These are phyloP conservation scores for Xylariaceae sp. DNA, from an alignment of 2,329 filamentous ascomycete genomes.

Conservation along the genomic window DNA sequence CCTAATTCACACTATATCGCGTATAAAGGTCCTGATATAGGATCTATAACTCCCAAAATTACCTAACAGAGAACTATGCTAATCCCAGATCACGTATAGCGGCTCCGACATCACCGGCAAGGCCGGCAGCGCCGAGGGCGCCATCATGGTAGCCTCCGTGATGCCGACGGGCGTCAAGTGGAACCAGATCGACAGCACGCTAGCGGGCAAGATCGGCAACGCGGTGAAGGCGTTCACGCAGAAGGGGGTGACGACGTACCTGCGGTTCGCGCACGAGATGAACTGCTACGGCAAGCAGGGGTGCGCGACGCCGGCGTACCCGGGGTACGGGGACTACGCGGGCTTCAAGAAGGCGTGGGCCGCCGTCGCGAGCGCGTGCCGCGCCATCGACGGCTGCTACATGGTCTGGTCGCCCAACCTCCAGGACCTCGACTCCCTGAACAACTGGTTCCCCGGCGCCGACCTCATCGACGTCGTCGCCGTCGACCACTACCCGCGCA, in stretches of 20 bases:
- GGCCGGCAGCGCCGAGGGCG: conserved; percentile 16
- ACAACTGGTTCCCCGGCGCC: conserved; percentile 22
- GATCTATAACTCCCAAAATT: not conserved
- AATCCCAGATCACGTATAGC: not conserved
- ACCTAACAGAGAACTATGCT: too few species aligned
- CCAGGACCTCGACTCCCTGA: conserved; percentile 17
- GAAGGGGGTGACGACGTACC: conserved; percentile 20
- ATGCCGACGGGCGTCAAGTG: conserved; percentile 27
- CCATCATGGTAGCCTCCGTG: conserved; percentile 29
- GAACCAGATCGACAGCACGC: conserved; percentile 12
- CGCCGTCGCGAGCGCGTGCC: conserved; percentile 15
- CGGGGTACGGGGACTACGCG: conserved; percentile 12
- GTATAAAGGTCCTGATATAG: too few species aligned
- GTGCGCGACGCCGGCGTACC: conserved; percentile 10
- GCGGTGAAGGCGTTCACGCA: conserved; percentile 18
- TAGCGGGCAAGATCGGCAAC: conserved; percentile 14
- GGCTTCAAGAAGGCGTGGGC: conserved; percentile 20
- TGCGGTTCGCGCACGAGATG: conserved; percentile 29
- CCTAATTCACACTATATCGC: too few species aligned
- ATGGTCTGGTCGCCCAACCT: conserved; percentile 25
- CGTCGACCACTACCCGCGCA: conserved; percentile 19
- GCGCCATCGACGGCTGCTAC: conserved; percentile 12
- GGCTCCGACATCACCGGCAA: conserved; percentile 25
- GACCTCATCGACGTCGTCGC: conserved; percentile 24
- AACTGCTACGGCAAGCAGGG: conserved; percentile 23